A percentile compares a stretch with the other conserved stretches of the same genome.
These are phyloP conservation scores for Hypocrella siamensis DNA, from an alignment of 2,329 filamentous ascomycete genomes.

Conservation along the genomic window DNA sequence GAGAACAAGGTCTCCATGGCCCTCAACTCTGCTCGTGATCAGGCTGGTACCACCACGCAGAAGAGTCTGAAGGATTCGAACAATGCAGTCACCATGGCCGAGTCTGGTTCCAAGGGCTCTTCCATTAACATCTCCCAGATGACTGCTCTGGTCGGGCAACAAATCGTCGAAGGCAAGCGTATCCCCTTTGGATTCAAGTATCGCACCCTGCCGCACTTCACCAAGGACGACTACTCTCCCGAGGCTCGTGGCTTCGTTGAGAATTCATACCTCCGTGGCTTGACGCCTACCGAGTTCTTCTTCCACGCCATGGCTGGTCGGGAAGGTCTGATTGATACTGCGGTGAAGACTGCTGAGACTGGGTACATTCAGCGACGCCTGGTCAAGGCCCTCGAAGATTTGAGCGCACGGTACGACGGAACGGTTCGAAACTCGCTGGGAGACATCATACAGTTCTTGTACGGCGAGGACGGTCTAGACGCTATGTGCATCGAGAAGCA, in stretches of 20 bases:
- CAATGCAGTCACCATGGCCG: conserved; percentile 92
- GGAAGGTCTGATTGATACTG: conserved; percentile 98
- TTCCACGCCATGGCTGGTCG: conserved; percentile 99
- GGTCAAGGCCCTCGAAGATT: conserved; percentile 94
- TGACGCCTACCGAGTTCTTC: conserved; percentile 95
- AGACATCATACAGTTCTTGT: conserved; percentile 93
- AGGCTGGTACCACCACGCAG: conserved; percentile 83
- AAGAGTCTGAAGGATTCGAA: conserved; percentile 89
- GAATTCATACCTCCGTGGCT: conserved; percentile 90
- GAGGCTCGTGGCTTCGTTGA: conserved; percentile 96
- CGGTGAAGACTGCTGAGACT: conserved; percentile 97
- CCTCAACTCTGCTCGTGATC: conserved; percentile 89
- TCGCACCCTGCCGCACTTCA: conserved; percentile 90
- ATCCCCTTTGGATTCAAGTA: conserved; percentile 99
- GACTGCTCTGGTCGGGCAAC: conserved; percentile 94
- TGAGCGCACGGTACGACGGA: conserved; percentile 94
- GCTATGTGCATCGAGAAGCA: conserved; percentile 90
- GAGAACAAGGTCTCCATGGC: conserved; percentile 93
- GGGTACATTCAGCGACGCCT: conserved; percentile 98
- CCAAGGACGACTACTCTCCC: conserved; percentile 97
- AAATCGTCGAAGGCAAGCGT: conserved; percentile 96
- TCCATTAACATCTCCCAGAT: conserved; percentile 99
- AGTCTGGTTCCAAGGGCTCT: conserved; percentile 94
- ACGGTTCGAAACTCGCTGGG: conserved; percentile 94
- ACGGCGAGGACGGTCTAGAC: conserved; percentile 93